These are phyloP conservation scores for Francoa sonchifolia DNA, from an alignment of 441 rosid species.

Conservation along the genomic window DNA sequence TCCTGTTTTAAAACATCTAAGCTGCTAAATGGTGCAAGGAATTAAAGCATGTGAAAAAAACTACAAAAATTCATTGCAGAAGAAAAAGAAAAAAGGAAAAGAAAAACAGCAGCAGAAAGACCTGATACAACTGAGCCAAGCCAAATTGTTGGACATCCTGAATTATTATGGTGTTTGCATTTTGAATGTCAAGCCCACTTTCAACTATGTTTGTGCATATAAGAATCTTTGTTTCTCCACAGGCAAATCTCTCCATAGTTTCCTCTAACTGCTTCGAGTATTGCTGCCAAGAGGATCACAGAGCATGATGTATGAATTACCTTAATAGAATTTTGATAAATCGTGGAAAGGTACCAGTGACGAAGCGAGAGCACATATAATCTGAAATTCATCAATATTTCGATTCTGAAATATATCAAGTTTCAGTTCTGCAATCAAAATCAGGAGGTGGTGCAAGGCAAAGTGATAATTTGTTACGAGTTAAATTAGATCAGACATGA, in stretches of 20 bases:
- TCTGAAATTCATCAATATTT: no score
- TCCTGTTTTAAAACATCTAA: background rate
- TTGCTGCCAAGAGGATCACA: constrained; percentile 47
- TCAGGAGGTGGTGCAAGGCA: no score
- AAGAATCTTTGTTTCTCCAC: constrained; percentile 74
- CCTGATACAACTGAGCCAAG: constrained; percentile 93
- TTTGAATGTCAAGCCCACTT: constrained; percentile 97
- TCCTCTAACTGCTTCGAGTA: constrained; percentile 83
- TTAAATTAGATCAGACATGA: no score
- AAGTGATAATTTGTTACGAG: no score
- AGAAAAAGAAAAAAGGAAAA: background rate
- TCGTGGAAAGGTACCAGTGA: no score
- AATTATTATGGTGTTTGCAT: constrained; percentile 87
- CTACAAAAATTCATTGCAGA: no score
- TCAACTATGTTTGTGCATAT: constrained; percentile 92
- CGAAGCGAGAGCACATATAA: no score
- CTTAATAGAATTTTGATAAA: no score
- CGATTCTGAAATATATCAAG: no score
- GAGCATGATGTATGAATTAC: constrained; percentile 7
- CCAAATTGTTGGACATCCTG: constrained; percentile 98
- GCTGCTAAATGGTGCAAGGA: no score
- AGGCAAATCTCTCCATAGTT: constrained; percentile 83
- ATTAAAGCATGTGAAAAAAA: no score
- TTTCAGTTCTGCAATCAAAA: no score
- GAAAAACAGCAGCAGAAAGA: constrained; percentile 18